Percentiles rank a stretch among this genome's conserved stretches.
Evolutionary conservation across 129 eudicot species (phyloP).

Genomic region (Deinandra increscens): DNA sequence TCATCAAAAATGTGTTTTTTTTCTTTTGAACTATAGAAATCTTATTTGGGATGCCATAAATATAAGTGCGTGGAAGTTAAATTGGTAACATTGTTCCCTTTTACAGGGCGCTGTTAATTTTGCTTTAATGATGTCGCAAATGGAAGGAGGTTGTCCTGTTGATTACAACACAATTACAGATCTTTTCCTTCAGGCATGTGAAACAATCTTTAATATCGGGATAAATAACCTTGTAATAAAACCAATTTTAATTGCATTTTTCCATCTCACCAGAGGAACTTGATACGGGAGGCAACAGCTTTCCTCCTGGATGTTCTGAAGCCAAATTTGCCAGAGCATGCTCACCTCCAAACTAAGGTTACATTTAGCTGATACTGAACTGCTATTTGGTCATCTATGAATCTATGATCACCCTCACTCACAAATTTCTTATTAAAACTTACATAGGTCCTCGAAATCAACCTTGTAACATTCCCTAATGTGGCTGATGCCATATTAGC

Average conservation of each 20-base stretch:
- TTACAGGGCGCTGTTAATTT: slow-evolving; percentile 98
- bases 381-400: slow-evolving; percentile 7
- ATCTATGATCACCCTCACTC: neutral
- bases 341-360: slow-evolving; percentile 46
- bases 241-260: slow-evolving; percentile 5
- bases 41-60: slow-evolving; percentile 5
- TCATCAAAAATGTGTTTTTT: neutral
- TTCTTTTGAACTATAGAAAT: slow-evolving; percentile 11
- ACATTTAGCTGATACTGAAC: slow-evolving; percentile 16
- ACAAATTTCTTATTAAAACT: neutral
- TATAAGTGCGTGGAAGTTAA: slow-evolving; percentile 12
- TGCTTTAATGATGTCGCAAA: slow-evolving; percentile 99
- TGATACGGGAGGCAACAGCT: slow-evolving; percentile 76
- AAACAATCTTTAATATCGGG: neutral
- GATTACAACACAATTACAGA: slow-evolving; percentile 56
- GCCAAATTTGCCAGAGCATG: slow-evolving; percentile 43
- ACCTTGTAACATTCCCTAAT: slow-evolving; percentile 96
- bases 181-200: slow-evolving; percentile 17
- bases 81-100: slow-evolving; percentile 1
- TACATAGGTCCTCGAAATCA: slow-evolving; percentile 87
- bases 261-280: slow-evolving; percentile 69
- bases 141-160: slow-evolving; percentile 99
- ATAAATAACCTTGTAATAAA: neutral
- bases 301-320: slow-evolving; percentile 40
- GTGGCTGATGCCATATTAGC: slow-evolving; percentile 99